Evolutionary conservation across 2,329 filamentous ascomycete genomes (phyloP).

Genomic region (Atkinsonella texensis): DNA sequence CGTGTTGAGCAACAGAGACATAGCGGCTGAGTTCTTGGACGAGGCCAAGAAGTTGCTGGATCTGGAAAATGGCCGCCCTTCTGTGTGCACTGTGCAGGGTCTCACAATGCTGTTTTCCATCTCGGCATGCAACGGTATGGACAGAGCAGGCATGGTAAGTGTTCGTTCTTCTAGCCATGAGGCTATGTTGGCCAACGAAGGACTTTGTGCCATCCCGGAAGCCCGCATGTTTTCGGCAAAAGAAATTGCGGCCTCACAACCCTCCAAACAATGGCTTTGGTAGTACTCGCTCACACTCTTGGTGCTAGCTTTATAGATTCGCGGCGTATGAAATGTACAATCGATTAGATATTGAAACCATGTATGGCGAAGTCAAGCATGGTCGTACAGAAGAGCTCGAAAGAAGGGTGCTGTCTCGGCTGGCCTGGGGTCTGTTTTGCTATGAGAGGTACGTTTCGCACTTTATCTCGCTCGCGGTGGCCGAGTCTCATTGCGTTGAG

Average conservation of each 20-base stretch:
- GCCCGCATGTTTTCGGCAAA: neutral
- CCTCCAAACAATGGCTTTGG: neutral
- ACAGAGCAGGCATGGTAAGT: slow-evolving; percentile 10
- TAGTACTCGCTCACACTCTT: neutral
- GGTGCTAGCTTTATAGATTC: slow-evolving; percentile 11
- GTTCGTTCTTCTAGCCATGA: neutral
- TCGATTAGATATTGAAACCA: slow-evolving; percentile 6
- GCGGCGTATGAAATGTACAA: slow-evolving; percentile 12
- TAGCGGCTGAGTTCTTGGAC: slow-evolving; percentile 11
- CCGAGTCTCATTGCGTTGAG: neutral
- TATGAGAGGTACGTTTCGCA: slow-evolving; percentile 11
- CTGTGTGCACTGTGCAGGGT: slow-evolving; percentile 12
- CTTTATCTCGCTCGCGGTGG: neutral
- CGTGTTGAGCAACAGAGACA: slow-evolving; percentile 7
- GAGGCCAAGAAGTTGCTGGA: slow-evolving; percentile 15
- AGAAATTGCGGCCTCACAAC: neutral
- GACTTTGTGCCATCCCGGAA: neutral
- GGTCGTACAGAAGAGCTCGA: neutral
- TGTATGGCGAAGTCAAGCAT: slow-evolving; percentile 3
- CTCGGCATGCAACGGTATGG: slow-evolving; percentile 7
- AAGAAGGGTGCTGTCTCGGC: slow-evolving; percentile 6
- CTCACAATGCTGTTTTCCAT: slow-evolving; percentile 10
- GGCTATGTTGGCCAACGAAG: neutral
- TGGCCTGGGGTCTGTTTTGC: slow-evolving; percentile 11
- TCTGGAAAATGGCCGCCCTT: slow-evolving; percentile 10